Evolutionary conservation across 2,329 filamentous ascomycete genomes (phyloP), one percentile per base, ranked within the genome.

Genomic region (Elsinoe perseae): DNA sequence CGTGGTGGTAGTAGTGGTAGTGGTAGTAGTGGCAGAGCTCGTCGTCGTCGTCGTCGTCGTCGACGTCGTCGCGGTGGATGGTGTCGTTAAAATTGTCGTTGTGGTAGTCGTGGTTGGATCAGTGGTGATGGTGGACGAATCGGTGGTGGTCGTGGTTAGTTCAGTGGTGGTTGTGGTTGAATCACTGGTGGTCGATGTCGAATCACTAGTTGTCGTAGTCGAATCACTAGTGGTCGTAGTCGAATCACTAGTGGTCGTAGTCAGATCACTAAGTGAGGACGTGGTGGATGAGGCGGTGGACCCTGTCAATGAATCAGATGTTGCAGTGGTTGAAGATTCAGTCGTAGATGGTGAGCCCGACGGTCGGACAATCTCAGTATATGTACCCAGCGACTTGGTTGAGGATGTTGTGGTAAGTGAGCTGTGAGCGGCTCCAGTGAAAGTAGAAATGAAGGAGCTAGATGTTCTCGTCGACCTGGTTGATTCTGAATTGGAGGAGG

Each of bases 41-140:
- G 43, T 48, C 27, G 43, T 48, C 2, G 43, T 48, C 43, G 43
- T 48, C 27, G 43, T 48, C 27, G 43, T 48, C 4, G 43, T 48
- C 12, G 43, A n/a, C 3, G 27, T 48, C 12, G 16, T 25, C 2
- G 43, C 27, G 9, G 43, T 48, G n/a, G 43, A 18, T 23, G 43
- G 23, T 2, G 7, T 27, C 8, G 43, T 48, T 3, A 3, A 18
- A 2, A 21, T 48, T 2, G 43, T 27, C 14, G 43, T 48, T 8
- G 43, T 48, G 10, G 18, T 6, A 2, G 16, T n/a, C 12, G 43
- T 48, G 3, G 43, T 48, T 23, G 43, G 14, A 14, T 10, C 27
- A 18, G 43, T 48, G 16, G 43, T 48, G 7, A 21, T 48, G 7
- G 43, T 52, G 12, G 46, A 32, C 20, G 46, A 3, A 27, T 4